phyloP scores from a whole-genome alignment of 805 yeast genomes.

The Wickerhamomyces chambardii region DNA sequence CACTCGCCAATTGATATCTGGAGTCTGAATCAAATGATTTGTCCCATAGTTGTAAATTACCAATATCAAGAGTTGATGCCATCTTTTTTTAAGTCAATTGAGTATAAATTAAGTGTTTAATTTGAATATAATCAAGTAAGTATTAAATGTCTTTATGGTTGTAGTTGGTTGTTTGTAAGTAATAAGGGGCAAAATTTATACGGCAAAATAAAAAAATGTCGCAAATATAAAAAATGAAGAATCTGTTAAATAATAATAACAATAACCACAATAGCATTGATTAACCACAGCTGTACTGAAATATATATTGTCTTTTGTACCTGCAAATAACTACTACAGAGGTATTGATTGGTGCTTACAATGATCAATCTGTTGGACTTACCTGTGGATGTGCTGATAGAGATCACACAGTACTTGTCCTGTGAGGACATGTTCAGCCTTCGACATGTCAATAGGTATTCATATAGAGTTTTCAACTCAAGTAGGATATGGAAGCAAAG shows the following conservation, averaged over 20 bases:
- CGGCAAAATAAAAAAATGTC: too few species aligned
- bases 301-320: too few species aligned
- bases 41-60: slow-evolving; percentile 13
- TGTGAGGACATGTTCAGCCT: slow-evolving; percentile 7
- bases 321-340: not conserved
- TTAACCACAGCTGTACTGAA: not conserved
- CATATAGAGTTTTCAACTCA: slow-evolving; percentile 2
- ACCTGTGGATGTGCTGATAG: not conserved
- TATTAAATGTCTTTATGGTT: too few species aligned
- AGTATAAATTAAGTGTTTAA: not conserved
- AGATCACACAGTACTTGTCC: slow-evolving; percentile 1
- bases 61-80: not conserved
- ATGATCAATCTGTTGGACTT: not conserved
- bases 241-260: too few species aligned
- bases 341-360: not conserved
- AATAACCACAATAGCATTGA: too few species aligned
- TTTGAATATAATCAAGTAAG: too few species aligned
- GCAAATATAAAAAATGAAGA: too few species aligned
- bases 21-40: slow-evolving; percentile 18
- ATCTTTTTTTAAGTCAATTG: not conserved
- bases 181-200: too few species aligned
- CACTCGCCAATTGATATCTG: slow-evolving; percentile 22
- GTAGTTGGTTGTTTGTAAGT: too few species aligned
- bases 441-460: slow-evolving; percentile 1
- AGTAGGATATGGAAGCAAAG: slow-evolving; percentile 9